Evolutionary conservation across 352 stramenopile species (phyloP).

Genomic region (Phytophthora colocasiae): DNA sequence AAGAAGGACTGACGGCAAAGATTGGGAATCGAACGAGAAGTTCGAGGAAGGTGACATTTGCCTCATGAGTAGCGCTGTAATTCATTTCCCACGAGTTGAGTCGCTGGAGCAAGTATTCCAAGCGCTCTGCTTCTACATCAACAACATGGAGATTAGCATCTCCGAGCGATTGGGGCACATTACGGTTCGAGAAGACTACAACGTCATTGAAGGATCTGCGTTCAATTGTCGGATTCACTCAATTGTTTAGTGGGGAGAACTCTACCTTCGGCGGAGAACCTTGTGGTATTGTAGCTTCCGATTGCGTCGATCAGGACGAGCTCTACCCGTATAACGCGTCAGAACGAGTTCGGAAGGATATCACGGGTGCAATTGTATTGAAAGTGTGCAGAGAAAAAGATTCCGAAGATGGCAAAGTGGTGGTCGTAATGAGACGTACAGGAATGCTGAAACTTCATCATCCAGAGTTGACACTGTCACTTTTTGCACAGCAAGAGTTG

Average conservation of each 20-base stretch:
- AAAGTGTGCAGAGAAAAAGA: conserved; percentile 17
- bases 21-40: conserved; percentile 25
- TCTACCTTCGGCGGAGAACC: conserved; percentile 17
- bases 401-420: conserved; percentile 4
- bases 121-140: conserved; percentile 43
- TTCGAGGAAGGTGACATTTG: conserved; percentile 39
- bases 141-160: conserved; percentile 58
- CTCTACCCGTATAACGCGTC: conserved; percentile 32
- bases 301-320: conserved; percentile 43
- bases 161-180: conserved; percentile 35
- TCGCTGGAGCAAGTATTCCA: conserved; percentile 45
- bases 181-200: conserved; percentile 34
- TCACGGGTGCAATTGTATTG: conserved; percentile 36
- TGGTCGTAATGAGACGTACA: conserved; percentile 25
- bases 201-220: conserved; percentile 23
- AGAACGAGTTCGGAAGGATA: conserved; percentile 40
- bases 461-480: conserved; percentile 23
- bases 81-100: conserved; percentile 38
- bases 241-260: conserved; percentile 23
- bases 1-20: conserved; percentile 23
- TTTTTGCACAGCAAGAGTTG: conserved; percentile 17
- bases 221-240: conserved; percentile 36
- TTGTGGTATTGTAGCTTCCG: conserved; percentile 30
- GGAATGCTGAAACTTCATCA: conserved; percentile 27
- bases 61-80: conserved; percentile 26